Base-by-base conservation (phyloP, 164 flowering plant species). In the Malania oleifera region DNA sequence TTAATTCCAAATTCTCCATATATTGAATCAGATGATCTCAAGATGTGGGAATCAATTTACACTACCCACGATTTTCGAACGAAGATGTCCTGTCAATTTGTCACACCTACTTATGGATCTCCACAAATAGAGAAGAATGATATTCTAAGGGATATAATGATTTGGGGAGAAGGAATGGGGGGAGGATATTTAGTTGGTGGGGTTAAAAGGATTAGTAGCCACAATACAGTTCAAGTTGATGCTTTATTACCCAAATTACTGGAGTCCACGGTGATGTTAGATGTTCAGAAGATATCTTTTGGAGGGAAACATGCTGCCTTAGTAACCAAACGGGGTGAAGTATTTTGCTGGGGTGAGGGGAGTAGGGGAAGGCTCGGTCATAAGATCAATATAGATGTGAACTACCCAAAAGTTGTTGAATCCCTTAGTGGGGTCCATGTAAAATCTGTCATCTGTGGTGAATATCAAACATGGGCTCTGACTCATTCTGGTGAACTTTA, bases 301-400 rank as follows among this genome's bases (percentile, higher is more conserved):
- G 86, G 84, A 45, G 73, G 67, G 45, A 76, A 75, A 37, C 89
- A 86, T 62, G 84, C 86, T 20, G 85, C 83, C n/a, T 51, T 86
- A 35, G 78, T 82, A 27, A 86, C 93, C 14, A 78, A 67, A 67
- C 80, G 72, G 34, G 93, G 89, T 35, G 89, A 83, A 62, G 77
- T 80, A 29, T 83, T 82, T 43, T 77, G 85, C 52, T 86, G 93
- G 93, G 93, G 93, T 24, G 73, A 79, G 39, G 93, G 73, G 43
- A 71, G 61, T 5, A 65, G 72, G 9, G 91, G 91, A 52, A 81
- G 73, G 58, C 82, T 85, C 23, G 91, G 91, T 17, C 85, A 82
- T 54, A 78, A 69, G 58, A 52, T 73, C 37, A 67, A 81, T 38
- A 65, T 72, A 63, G 85, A 81, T 51, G 67, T 76, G 6, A 56